Percentiles rank a stretch among this genome's conserved stretches.
Conservation (phyloP, 768 basidiomycete species). For the Suillus tomentosus region DNA sequence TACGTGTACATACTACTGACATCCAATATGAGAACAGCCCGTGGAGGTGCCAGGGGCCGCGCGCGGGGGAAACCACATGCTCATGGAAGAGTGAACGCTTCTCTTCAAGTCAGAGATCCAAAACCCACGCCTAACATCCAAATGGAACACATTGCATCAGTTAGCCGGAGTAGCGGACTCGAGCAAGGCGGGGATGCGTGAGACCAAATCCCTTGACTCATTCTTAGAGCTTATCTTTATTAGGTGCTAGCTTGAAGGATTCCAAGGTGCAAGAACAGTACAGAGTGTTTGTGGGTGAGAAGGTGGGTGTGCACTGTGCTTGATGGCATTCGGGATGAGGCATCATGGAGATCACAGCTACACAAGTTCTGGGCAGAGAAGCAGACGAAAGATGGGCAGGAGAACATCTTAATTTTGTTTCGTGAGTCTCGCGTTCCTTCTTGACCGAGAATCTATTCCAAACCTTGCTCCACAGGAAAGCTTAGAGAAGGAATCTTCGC, state of each 20-base stretch:
- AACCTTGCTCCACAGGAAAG: constrained; percentile 53
- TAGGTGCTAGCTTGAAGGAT: constrained; percentile 59
- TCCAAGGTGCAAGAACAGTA: constrained; percentile 65
- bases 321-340: constrained; percentile 48
- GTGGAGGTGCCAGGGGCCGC: background rate
- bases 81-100: background rate
- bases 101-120: background rate
- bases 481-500: constrained; percentile 73
- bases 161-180: constrained; percentile 76
- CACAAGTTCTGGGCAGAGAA: constrained; percentile 22
- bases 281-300: constrained; percentile 60
- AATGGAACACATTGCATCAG: constrained; percentile 70
- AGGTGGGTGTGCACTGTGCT: constrained; percentile 51
- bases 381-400: constrained; percentile 53
- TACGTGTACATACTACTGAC: background rate
- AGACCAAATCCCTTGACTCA: constrained; percentile 30
- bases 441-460: background rate
- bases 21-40: background rate
- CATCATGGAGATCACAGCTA: constrained; percentile 27
- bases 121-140: constrained; percentile 19
- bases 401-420: constrained; percentile 73
- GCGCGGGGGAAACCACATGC: background rate
- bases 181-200: constrained; percentile 77
- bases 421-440: constrained; percentile 44
- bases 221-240: constrained; percentile 14